A percentile compares a stretch with the other conserved stretches of the same genome.
These are phyloP conservation scores for Tolypocladium sp. DNA, from an alignment of 2,329 filamentous ascomycete species.

Conservation along the genomic window DNA sequence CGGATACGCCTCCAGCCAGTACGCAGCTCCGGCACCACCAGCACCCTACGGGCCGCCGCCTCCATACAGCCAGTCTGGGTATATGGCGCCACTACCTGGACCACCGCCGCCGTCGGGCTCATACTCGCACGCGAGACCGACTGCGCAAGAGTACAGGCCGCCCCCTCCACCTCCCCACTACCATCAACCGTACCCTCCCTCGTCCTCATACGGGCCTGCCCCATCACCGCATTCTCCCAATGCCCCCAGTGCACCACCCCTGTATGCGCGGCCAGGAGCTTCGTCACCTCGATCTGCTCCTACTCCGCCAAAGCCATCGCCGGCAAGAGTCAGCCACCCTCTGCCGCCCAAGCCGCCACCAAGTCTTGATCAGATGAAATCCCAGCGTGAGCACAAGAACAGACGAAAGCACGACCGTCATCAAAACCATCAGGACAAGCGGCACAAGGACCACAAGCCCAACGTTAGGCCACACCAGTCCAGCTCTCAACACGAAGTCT, in stretches of 20 bases:
- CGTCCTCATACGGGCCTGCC: background rate
- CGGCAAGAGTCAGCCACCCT: conserved; percentile 10
- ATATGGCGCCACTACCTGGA: conserved; percentile 8
- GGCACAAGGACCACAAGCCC: conserved; percentile 14
- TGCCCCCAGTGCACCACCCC: background rate
- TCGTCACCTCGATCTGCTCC: background rate
- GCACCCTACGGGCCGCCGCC: background rate
- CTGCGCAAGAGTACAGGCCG: conserved; percentile 1
- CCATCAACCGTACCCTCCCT: background rate
- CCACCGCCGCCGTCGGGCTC: conserved; percentile 1
- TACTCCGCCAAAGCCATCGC: conserved; percentile 5
- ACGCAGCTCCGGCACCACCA: background rate
- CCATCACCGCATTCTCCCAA: background rate
- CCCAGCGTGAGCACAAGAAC: conserved; percentile 17
- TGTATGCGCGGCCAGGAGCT: conserved; percentile 2
- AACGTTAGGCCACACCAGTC: background rate
- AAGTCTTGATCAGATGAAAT: conserved; percentile 16
- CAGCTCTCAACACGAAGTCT: background rate
- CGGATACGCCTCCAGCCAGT: conserved; percentile 8
- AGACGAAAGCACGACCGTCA: conserved; percentile 23
- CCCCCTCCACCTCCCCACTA: background rate
- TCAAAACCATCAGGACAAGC: conserved; percentile 16
- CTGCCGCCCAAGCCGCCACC: conserved; percentile 23
- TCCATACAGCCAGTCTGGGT: background rate
- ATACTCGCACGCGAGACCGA: background rate